A percentile compares a stretch with the other conserved stretches of the same genome.
Conservation (phyloP, 805 yeast species). For the Saturnispora hagleri region DNA sequence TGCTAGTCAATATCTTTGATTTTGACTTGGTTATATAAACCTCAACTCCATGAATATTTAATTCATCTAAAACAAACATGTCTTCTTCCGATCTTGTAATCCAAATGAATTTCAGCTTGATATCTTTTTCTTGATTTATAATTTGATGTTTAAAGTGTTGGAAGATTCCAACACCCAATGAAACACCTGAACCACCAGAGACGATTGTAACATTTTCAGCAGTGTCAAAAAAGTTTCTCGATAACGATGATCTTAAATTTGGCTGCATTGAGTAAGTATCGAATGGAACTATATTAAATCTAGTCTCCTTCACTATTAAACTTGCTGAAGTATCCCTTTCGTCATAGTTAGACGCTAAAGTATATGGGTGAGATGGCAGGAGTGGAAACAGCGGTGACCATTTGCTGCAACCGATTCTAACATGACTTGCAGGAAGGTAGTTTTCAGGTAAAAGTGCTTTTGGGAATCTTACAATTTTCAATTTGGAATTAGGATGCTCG, state of each 20-base stretch:
- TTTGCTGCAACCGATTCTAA: conserved; percentile 37
- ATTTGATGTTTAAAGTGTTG: conserved; percentile 29
- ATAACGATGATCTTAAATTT: conserved; percentile 35
- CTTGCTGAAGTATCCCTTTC: conserved; percentile 29
- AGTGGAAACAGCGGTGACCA: conserved; percentile 37
- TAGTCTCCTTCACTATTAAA: conserved; percentile 38
- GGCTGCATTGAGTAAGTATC: conserved; percentile 32
- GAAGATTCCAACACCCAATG: conserved; percentile 49
- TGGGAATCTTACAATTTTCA: conserved; percentile 12
- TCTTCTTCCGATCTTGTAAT: conserved; percentile 39
- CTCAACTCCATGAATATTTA: conserved; percentile 29
- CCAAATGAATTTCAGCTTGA: conserved; percentile 44
- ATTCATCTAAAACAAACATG: conserved; percentile 35
- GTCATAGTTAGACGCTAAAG: conserved; percentile 36
- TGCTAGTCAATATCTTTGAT: not conserved
- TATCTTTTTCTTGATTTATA: conserved; percentile 18
- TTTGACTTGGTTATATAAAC: conserved; percentile 29
- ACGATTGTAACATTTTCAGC: conserved; percentile 45
- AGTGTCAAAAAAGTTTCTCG: conserved; percentile 35
- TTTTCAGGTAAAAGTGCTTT: conserved; percentile 16
- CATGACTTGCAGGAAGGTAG: conserved; percentile 46
- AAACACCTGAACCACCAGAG: conserved; percentile 70
- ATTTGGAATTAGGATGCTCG: conserved; percentile 11
- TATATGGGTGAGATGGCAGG: conserved; percentile 59
- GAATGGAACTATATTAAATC: conserved; percentile 27